These are phyloP conservation scores for Nothophoma quercina DNA, from an alignment of 2,329 filamentous ascomycete genomes.

Conservation along the genomic window DNA sequence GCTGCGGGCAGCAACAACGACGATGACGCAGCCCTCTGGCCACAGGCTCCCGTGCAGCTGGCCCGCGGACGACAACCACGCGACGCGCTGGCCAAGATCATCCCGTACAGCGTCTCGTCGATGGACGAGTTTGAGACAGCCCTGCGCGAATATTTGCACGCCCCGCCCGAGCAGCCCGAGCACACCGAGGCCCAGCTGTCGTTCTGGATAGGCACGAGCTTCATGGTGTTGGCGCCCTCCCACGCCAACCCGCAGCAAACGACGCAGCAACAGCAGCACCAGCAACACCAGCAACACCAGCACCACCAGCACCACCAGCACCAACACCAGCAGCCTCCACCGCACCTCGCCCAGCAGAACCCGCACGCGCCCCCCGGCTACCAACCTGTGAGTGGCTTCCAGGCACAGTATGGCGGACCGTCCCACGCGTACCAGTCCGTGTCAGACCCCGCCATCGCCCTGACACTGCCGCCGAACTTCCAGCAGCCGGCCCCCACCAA, in stretches of 20 bases:
- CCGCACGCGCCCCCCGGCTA: slow-evolving; percentile 37
- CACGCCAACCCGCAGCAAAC: slow-evolving; percentile 6
- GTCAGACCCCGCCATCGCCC: slow-evolving; percentile 34
- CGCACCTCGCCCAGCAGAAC: slow-evolving; percentile 21
- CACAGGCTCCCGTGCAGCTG: slow-evolving; percentile 35
- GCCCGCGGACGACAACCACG: slow-evolving; percentile 49
- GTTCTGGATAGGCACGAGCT: slow-evolving; percentile 49
- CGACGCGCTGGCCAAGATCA: slow-evolving; percentile 45
- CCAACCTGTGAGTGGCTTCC: slow-evolving; percentile 33
- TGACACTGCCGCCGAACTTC: slow-evolving; percentile 32
- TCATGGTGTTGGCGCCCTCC: slow-evolving; percentile 37
- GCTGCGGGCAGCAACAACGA: slow-evolving; percentile 23
- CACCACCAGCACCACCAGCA: slow-evolving; percentile 10
- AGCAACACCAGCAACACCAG: slow-evolving; percentile 16
- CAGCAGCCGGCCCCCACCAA: slow-evolving; percentile 2
- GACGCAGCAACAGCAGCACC: slow-evolving; percentile 1
- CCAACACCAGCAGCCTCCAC: neutral
- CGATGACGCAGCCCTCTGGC: slow-evolving; percentile 28
- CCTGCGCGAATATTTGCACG: slow-evolving; percentile 45
- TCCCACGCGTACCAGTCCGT: slow-evolving; percentile 32
- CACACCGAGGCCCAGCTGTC: slow-evolving; percentile 50
- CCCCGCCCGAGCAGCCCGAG: slow-evolving; percentile 45
- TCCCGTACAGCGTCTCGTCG: slow-evolving; percentile 40
- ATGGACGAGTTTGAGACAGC: slow-evolving; percentile 48
- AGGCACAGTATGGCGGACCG: neutral